phyloP scores from a whole-genome alignment of 1,139 yeast species.

The Magnusiomyces tetraspermus region DNA sequence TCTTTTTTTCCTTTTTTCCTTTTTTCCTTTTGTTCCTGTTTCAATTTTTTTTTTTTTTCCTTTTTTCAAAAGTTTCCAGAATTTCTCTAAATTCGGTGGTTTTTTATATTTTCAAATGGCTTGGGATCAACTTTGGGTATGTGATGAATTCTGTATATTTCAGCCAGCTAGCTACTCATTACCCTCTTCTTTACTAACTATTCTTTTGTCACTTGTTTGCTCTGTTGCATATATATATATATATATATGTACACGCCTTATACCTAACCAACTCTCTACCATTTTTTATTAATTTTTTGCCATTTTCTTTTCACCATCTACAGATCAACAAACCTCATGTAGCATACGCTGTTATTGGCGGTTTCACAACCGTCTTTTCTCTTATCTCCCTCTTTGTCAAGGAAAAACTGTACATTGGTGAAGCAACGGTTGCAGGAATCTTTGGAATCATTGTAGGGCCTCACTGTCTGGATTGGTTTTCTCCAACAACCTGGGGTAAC shows the following conservation, averaged over 20 bases:
- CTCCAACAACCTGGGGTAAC: conserved; percentile 88
- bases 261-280: too few relatives aligned
- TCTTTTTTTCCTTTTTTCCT: too few relatives aligned
- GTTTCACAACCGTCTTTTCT: conserved; percentile 79
- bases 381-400: conserved; percentile 84
- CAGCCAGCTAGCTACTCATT: background rate
- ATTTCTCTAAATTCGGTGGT: too few relatives aligned
- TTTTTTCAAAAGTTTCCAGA: too few relatives aligned
- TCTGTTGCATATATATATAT: too few relatives aligned
- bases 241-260: too few relatives aligned
- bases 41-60: too few relatives aligned
- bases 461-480: conserved; percentile 80
- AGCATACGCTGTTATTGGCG: conserved; percentile 89
- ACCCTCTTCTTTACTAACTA: background rate
- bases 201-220: background rate
- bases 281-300: too few relatives aligned
- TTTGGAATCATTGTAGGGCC: conserved; percentile 93
- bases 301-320: too few relatives aligned
- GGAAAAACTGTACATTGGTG: conserved; percentile 84
- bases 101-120: too few relatives aligned
- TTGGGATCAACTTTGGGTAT: conserved; percentile 29
- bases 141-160: too few relatives aligned
- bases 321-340: conserved; percentile 58
- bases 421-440: conserved; percentile 87
- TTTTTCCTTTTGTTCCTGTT: too few relatives aligned